Percentiles rank a stretch among this genome's conserved stretches.
Evolutionary conservation across 2,329 filamentous ascomycete genomes (phyloP).

Genomic region (Trichoderma sp.): DNA sequence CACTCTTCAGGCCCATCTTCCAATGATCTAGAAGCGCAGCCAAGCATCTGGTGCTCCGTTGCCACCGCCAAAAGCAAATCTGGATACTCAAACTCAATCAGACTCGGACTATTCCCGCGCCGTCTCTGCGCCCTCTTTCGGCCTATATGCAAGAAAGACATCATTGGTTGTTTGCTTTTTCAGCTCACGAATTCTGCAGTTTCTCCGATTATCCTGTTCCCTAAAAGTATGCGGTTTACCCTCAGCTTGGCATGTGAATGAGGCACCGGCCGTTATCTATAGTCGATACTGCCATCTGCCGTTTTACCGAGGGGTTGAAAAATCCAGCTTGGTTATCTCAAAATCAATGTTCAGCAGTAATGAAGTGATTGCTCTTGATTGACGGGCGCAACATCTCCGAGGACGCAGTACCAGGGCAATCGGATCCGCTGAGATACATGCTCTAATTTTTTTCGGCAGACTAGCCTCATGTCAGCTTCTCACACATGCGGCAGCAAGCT

Average conservation of each 20-base stretch:
- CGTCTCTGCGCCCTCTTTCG: neutral
- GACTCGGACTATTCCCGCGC: neutral
- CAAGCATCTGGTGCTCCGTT: neutral
- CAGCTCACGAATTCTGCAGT: neutral
- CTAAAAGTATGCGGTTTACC: too few species aligned
- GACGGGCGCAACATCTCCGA: neutral
- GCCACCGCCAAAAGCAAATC: neutral
- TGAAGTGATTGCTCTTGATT: neutral
- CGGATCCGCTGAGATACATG: neutral
- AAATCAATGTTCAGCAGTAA: neutral
- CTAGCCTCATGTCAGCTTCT: neutral
- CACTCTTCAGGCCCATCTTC: neutral
- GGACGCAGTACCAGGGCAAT: neutral
- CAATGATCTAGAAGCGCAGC: neutral
- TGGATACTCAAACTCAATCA: neutral
- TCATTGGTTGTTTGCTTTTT: neutral
- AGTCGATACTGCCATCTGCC: neutral
- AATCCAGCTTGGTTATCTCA: neutral
- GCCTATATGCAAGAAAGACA: neutral
- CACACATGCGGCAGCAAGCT: neutral
- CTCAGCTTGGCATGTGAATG: neutral
- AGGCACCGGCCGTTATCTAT: neutral
- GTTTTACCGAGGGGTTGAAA: neutral
- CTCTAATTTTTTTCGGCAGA: neutral
- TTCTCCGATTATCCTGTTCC: neutral